Evolutionary conservation across 2,329 filamentous ascomycete genomes (phyloP), one percentile per base, ranked within the genome.

Genomic region (Sporothrix pallida): DNA sequence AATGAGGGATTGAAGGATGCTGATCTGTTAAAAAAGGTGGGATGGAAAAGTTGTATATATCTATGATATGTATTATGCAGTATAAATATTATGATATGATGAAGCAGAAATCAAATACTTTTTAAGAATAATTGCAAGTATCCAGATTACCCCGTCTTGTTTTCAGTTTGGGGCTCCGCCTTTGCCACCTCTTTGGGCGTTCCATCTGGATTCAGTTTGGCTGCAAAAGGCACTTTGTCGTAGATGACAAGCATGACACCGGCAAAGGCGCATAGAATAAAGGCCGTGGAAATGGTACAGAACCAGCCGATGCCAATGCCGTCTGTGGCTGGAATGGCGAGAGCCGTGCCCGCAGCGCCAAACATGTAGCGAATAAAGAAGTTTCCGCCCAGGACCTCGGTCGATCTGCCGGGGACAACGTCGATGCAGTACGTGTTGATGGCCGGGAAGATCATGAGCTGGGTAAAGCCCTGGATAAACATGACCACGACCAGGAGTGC

Each of bases 241-340:
- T 67, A 68, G 60, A 74, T 71, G 20, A 74, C 72, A 1, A 74
- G 60, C 48, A 74, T 20, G n/a, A 74, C 48, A 13, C 72, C 68
- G 6, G 20, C 62, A 60, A 68, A 68, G 1, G 62, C 50, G 20
- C 50, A 48, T 20, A 72, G 8, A 20, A 73, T 63, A 17, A 71
- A 70, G n/a, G 31, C 67, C 9, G 60, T 17, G 12, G 56, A 71
- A n/a, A 73, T 73, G 12, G 72, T 73, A 48, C 67, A 72, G 26
- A 94, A 94, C 91, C 92, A 95, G 0, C 93, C 93, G 0, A 95
- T 90, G 3, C 93, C 93, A 72, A 95, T 91, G 37, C 81, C 83
- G 73, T 94, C 84, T 13, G 94, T 87, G 0, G 90, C 91, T 0
- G 93, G 93, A 70, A 95, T 83, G 72, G 92, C 92, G 1, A 89